Percentiles rank a stretch among this genome's conserved stretches.
These are phyloP conservation scores for Suillus paluster DNA, from an alignment of 768 basidiomycete species.

Conservation along the genomic window DNA sequence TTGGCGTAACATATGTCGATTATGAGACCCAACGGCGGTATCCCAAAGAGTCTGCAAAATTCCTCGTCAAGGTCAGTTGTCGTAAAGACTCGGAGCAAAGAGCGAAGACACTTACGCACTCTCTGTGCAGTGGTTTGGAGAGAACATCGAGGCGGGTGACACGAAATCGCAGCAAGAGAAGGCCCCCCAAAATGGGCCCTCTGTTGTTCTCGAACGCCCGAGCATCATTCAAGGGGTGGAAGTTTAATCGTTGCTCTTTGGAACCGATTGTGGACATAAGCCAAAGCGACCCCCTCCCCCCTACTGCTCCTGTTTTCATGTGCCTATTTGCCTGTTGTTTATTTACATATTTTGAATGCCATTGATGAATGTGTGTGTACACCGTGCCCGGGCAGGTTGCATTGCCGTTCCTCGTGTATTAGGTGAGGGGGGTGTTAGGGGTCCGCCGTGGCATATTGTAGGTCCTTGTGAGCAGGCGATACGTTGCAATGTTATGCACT, in stretches of 20 bases:
- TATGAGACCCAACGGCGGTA: conserved; percentile 68
- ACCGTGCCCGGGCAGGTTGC: not conserved
- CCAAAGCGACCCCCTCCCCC: not conserved
- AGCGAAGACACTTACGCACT: not conserved
- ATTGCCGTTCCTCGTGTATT: not conserved
- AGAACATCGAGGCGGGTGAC: conserved; percentile 26
- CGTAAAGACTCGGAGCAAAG: not conserved
- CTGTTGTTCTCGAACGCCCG: conserved; percentile 3
- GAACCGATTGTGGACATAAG: not conserved
- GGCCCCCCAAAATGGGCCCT: not conserved
- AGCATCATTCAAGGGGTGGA: conserved; percentile 5
- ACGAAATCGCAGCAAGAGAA: not conserved
- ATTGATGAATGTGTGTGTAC: not conserved
- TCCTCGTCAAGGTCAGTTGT: conserved; percentile 53
- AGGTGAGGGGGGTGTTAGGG: conserved; percentile 3
- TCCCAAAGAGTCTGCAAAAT: conserved; percentile 65
- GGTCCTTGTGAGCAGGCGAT: conserved; percentile 8
- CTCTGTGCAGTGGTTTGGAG: conserved; percentile 33
- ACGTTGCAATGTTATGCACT: conserved; percentile 6
- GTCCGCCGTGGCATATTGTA: conserved; percentile 3
- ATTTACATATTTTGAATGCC: not conserved
- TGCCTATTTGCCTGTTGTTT: not conserved
- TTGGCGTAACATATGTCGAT: conserved; percentile 75
- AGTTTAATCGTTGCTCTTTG: conserved; percentile 8
- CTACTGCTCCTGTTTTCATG: not conserved